These are phyloP conservation scores for Lactifluus volemus DNA, from an alignment of 768 basidiomycete species.

Conservation along the genomic window DNA sequence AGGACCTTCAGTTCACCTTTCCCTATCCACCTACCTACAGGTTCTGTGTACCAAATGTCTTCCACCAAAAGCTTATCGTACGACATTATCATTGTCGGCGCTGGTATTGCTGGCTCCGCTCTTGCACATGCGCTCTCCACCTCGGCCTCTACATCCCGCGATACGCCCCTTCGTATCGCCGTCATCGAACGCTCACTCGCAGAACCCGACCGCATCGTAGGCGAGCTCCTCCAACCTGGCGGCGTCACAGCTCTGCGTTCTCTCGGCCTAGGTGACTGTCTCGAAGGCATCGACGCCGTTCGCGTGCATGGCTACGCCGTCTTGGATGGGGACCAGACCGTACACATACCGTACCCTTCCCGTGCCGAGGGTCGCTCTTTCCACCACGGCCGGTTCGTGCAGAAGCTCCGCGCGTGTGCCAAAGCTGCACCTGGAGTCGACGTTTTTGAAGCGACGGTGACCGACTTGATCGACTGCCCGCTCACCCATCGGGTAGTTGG, in stretches of 20 bases:
- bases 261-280: conserved; percentile 66
- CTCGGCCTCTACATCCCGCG: conserved; percentile 32
- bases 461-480: conserved; percentile 58
- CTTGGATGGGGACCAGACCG: conserved; percentile 51
- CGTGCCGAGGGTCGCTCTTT: conserved; percentile 72
- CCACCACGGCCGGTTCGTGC: conserved; percentile 90
- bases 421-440: conserved; percentile 55
- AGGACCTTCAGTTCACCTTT: no score
- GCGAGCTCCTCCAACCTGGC: conserved; percentile 92
- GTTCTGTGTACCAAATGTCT: no score
- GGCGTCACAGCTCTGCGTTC: conserved; percentile 68
- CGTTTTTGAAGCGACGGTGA: conserved; percentile 78
- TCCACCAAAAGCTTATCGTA: conserved; percentile 30
- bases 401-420: conserved; percentile 64
- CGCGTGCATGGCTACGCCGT: conserved; percentile 83
- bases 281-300: conserved; percentile 86
- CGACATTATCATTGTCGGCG: conserved; percentile 86
- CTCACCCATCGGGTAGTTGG: conserved; percentile 50
- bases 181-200: conserved; percentile 86
- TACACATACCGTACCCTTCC: conserved; percentile 85
- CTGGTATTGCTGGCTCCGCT: conserved; percentile 81
- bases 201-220: conserved; percentile 94
- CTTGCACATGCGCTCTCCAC: conserved; percentile 80
- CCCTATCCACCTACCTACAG: no score
- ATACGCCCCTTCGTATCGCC: conserved; percentile 62